Evolutionary conservation across 352 stramenopile genomes (phyloP), one percentile per base, ranked within the genome.

Genomic region (Pythium folliculosum): DNA sequence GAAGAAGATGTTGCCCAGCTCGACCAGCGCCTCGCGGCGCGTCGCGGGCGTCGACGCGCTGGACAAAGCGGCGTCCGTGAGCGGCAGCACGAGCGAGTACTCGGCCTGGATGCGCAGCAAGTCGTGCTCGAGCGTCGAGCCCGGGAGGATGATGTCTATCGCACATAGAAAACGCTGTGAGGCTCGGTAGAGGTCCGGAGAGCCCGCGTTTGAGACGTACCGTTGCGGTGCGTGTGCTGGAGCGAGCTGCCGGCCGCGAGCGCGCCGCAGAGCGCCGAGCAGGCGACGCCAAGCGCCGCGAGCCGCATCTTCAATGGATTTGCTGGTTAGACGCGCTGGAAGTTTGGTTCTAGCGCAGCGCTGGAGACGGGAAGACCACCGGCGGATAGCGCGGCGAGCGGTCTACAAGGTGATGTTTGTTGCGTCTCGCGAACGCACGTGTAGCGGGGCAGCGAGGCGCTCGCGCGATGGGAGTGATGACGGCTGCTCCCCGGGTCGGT

Each of bases 1-100:
- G 63, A 93, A 93, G 43, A 89, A 91, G 58, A 86, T 80, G 65
- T 90, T 77, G 51, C 81, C 85, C 19, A 93, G 72, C 65, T 89
- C 78, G 62, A 88, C 82, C 55, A 93, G 75, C 59, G 82, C 85
- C 21, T 77, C 76, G 12, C 79, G 82, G 14, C 81, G 80, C 40
- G 76, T 77, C 5, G 58, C 44, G 2, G 61, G 59, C 16, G 76
- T 66, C 19, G 79, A 70, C 5, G 72, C 49, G 9, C 60, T 67
- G 3, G 69, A 81, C 7, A 79, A 72, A 67, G 76, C 84, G 19
- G 71, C 73, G 52, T 78, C 69, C 10, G 80, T 86, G 10, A 90
- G 79, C 21, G 80, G 62, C 4, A 73, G 45, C 38, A 84, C 63
- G 13, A 40, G 30, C 44, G 66, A 54, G 61, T 78, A 73, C 43